Conservation (phyloP, 2,329 filamentous ascomycete species). For the Fusarium mexicanum region DNA sequence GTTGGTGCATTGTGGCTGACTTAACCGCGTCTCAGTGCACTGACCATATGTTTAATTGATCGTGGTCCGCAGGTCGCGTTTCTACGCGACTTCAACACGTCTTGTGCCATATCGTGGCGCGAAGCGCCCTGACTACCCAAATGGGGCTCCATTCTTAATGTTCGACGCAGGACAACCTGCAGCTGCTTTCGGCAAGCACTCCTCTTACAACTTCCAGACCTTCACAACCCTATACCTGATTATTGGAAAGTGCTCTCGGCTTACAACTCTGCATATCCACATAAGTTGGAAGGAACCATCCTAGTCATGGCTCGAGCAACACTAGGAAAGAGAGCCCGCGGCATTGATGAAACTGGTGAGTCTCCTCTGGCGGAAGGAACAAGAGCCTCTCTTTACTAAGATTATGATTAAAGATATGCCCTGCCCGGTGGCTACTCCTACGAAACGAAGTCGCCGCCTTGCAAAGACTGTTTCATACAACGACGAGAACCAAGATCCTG, state of each 20-base stretch:
- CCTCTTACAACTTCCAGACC: conserved; percentile 29
- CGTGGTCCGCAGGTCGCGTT: conserved; percentile 44
- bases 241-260: conserved; percentile 36
- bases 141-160: conserved; percentile 32
- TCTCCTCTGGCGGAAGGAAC: conserved; percentile 13
- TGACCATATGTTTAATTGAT: conserved; percentile 44
- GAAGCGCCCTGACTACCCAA: conserved; percentile 22
- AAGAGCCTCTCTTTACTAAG: conserved; percentile 22
- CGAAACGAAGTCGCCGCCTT: conserved; percentile 59
- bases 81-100: conserved; percentile 45
- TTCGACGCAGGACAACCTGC: conserved; percentile 30
- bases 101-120: conserved; percentile 31
- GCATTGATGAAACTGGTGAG: conserved; percentile 46
- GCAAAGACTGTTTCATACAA: conserved; percentile 59
- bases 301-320: conserved; percentile 44
- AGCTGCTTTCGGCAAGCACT: conserved; percentile 24
- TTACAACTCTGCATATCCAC: conserved; percentile 18
- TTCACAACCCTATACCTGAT: conserved; percentile 22
- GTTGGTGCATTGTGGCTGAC: conserved; percentile 20
- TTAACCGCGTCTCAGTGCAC: conserved; percentile 36
- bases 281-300: conserved; percentile 26
- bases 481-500: conserved; percentile 72
- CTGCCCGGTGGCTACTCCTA: conserved; percentile 45
- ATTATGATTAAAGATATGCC: conserved; percentile 35
- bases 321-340: conserved; percentile 50